Evolutionary conservation across 164 flowering plant species (phyloP).

Genomic region (Brasenia schreberi): DNA sequence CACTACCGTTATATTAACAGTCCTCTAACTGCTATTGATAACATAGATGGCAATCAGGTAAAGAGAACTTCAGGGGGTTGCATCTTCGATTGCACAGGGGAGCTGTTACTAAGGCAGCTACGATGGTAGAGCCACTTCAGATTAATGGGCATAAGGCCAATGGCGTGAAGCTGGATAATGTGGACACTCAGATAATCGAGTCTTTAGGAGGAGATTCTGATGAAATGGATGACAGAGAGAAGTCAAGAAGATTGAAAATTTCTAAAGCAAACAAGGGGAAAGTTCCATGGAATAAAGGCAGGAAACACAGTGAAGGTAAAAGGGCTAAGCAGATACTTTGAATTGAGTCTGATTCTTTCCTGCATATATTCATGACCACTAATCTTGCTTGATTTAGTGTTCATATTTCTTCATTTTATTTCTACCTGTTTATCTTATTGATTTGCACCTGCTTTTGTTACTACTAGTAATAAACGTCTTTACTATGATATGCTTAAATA

Average conservation of each 20-base stretch:
- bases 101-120: slow-evolving; percentile 41
- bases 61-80: slow-evolving; percentile 10
- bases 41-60: slow-evolving; percentile 24
- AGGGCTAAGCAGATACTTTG: background rate
- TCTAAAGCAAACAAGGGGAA: slow-evolving; percentile 91
- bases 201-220: slow-evolving; percentile 19
- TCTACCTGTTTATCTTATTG: background rate
- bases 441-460: background rate
- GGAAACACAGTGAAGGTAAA: slow-evolving; percentile 84
- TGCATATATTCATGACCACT: background rate
- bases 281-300: slow-evolving; percentile 94
- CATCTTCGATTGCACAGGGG: slow-evolving; percentile 9
- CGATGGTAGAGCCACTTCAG: slow-evolving; percentile 40
- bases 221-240: slow-evolving; percentile 52
- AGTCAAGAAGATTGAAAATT: slow-evolving; percentile 62
- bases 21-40: background rate
- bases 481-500: background rate
- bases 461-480: background rate
- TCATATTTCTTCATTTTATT: background rate
- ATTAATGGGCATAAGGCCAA: slow-evolving; percentile 13
- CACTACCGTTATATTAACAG: slow-evolving; percentile 4
- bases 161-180: slow-evolving; percentile 9
- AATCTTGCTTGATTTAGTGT: background rate
- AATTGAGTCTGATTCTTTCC: background rate
- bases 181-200: slow-evolving; percentile 7